phyloP scores from a whole-genome alignment of 2,329 filamentous ascomycete genomes.

The Botrytis paeoniae region DNA sequence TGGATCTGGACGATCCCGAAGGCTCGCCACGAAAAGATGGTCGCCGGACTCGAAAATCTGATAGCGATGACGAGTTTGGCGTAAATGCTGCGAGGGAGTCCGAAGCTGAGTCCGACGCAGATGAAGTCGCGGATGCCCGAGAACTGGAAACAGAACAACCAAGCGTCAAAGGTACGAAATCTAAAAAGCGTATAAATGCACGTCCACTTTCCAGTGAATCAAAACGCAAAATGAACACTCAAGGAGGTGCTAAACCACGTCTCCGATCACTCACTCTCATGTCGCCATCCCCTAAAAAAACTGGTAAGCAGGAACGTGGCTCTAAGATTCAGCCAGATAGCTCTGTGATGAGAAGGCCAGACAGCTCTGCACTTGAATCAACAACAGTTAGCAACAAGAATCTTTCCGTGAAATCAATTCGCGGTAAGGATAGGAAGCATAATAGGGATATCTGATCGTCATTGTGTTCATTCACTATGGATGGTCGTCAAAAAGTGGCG shows the following conservation, averaged over 20 bases:
- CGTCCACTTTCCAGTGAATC: slow-evolving; percentile 2
- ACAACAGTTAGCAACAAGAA: background rate
- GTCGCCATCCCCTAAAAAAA: background rate
- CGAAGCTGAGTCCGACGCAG: slow-evolving; percentile 27
- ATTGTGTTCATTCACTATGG: background rate
- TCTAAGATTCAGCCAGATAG: background rate
- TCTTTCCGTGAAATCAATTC: background rate
- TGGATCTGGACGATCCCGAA: slow-evolving; percentile 25
- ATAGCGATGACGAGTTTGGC: slow-evolving; percentile 37
- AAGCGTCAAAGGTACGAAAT: slow-evolving; percentile 18
- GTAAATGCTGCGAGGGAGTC: slow-evolving; percentile 31
- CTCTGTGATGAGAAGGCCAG: background rate
- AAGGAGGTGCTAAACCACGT: background rate
- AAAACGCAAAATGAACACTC: background rate
- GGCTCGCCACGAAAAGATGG: slow-evolving; percentile 23
- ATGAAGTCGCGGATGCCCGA: background rate
- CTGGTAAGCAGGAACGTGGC: background rate
- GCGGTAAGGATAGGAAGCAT: background rate
- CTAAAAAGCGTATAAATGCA: background rate
- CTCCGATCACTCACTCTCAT: background rate
- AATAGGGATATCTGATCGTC: background rate
- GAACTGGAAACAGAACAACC: slow-evolving; percentile 9
- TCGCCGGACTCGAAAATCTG: slow-evolving; percentile 21
- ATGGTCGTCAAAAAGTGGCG: background rate
- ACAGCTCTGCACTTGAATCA: background rate